Evolutionary conservation across 169 alveolate species (phyloP).

Genomic region (Cryptosporidium tyzzeri): DNA sequence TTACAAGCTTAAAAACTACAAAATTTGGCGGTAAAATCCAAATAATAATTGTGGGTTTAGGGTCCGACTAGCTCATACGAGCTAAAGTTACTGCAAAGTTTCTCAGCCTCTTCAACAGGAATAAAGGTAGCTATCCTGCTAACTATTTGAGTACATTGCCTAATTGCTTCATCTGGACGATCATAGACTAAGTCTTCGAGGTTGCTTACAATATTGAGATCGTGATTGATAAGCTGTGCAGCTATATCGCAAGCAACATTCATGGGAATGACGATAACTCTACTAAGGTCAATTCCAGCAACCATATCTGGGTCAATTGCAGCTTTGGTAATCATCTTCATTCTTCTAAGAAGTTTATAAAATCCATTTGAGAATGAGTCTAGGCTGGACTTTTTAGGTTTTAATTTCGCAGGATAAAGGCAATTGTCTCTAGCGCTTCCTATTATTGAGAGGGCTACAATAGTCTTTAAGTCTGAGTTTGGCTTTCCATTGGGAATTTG

Average conservation of each 20-base stretch:
- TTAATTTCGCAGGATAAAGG: not conserved
- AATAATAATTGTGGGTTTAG: not conserved
- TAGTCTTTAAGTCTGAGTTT: conserved; percentile 43
- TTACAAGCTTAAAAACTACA: not conserved
- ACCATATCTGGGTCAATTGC: conserved; percentile 24
- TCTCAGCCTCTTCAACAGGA: conserved; percentile 42
- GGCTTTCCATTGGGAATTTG: not conserved
- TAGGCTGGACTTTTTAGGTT: conserved; percentile 2
- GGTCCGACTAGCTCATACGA: conserved; percentile 68
- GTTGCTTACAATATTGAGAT: conserved; percentile 10
- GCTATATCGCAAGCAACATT: conserved; percentile 62
- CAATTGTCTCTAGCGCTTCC: conserved; percentile 72
- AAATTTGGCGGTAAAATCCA: not conserved
- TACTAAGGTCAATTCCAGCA: conserved; percentile 52
- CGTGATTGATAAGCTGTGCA: conserved; percentile 38
- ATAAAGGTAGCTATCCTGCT: conserved; percentile 24
- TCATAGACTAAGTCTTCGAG: conserved; percentile 48
- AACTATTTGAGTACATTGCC: conserved; percentile 44
- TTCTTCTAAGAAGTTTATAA: conserved; percentile 16
- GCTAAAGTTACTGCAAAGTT: conserved; percentile 45
- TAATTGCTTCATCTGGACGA: conserved; percentile 60
- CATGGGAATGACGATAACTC: conserved; percentile 21
- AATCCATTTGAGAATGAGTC: conserved; percentile 9
- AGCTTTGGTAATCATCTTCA: conserved; percentile 11
- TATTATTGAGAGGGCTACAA: conserved; percentile 40